These are phyloP conservation scores for Cyclotella atomus DNA, from an alignment of 108 stramenopile genomes.

Conservation along the genomic window DNA sequence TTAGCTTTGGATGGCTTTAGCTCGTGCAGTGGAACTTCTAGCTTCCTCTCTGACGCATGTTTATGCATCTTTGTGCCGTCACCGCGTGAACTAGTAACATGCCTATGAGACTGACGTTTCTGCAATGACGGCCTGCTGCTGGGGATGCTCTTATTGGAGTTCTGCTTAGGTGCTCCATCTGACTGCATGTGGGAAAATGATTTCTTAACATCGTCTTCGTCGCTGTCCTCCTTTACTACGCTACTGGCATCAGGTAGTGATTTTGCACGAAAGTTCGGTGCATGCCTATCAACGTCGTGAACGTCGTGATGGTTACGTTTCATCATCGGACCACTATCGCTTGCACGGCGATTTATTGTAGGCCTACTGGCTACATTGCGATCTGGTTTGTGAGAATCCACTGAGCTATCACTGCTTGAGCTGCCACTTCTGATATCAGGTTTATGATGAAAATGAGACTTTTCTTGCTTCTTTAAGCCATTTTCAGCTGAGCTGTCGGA, in stretches of 20 bases:
- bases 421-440: background rate
- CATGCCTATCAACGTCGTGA: too few species aligned
- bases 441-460: too few species aligned
- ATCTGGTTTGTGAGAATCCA: too few species aligned
- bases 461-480: background rate
- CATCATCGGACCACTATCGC: too few species aligned
- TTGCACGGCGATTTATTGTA: background rate
- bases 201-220: background rate
- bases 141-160: background rate
- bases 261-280: background rate
- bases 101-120: background rate
- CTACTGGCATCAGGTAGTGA: background rate
- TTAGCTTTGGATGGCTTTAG: conserved; percentile 1
- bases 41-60: background rate
- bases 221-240: background rate
- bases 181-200: too few species aligned
- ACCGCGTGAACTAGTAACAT: background rate
- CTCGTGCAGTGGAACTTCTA: background rate
- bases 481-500: background rate
- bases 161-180: background rate
- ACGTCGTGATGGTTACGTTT: too few species aligned
- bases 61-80: background rate
- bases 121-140: background rate
- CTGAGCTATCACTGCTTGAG: background rate
- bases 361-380: too few species aligned